phyloP scores from a whole-genome alignment of 768 basidiomycete genomes.

The Phylloporus scabripes region DNA sequence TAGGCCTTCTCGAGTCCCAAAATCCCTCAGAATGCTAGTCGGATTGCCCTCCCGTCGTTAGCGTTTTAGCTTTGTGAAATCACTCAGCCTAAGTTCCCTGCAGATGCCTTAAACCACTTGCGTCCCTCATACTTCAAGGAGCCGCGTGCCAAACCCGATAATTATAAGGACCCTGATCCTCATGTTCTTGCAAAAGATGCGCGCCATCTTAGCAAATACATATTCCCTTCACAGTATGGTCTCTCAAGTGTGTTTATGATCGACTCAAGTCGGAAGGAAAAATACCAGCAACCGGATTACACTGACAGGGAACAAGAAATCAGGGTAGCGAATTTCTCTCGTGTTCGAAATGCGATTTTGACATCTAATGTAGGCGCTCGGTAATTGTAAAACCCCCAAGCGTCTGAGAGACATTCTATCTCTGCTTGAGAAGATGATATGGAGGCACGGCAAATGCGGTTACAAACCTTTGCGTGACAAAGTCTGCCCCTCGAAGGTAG shows the following conservation, averaged over 20 bases:
- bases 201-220: constrained; percentile 69
- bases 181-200: constrained; percentile 44
- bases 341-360: neutral
- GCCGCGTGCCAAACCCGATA: constrained; percentile 20
- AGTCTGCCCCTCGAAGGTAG: constrained; percentile 76
- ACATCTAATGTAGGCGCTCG: constrained; percentile 29
- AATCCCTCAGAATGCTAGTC: constrained; percentile 45
- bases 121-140: constrained; percentile 39
- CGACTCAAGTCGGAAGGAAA: constrained; percentile 19
- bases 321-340: constrained; percentile 38
- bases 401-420: constrained; percentile 53
- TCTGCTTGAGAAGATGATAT: constrained; percentile 56
- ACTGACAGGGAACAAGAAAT: constrained; percentile 65
- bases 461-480: constrained; percentile 61
- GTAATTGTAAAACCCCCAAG: constrained; percentile 64
- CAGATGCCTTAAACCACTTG: constrained; percentile 66
- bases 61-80: constrained; percentile 15
- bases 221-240: constrained; percentile 79
- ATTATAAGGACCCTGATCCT: constrained; percentile 42
- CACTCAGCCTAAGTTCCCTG: neutral
- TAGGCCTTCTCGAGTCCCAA: constrained; percentile 48
- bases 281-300: constrained; percentile 44
- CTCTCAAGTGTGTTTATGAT: constrained; percentile 53
- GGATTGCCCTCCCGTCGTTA: constrained; percentile 68
- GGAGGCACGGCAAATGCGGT: constrained; percentile 62